Percentiles rank a stretch among this genome's conserved stretches.
These are phyloP conservation scores for Hygrophorus russula DNA, from an alignment of 768 basidiomycete species.

Conservation along the genomic window DNA sequence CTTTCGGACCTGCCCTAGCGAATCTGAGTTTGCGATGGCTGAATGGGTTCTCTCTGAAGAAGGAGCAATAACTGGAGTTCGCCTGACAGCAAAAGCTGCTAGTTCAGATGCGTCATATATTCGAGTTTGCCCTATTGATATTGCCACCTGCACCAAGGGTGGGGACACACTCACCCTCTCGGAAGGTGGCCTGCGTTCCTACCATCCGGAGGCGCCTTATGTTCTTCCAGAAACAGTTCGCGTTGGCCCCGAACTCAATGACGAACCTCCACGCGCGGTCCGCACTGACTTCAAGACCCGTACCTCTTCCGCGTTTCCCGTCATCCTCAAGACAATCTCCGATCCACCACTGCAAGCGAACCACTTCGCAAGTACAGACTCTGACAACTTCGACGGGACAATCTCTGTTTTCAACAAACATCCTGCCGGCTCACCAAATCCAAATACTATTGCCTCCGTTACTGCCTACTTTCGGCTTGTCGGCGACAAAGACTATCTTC, in stretches of 20 bases:
- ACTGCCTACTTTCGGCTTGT: slow-evolving; percentile 24
- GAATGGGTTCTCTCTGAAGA: slow-evolving; percentile 27
- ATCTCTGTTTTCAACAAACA: slow-evolving; percentile 29
- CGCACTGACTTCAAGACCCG: slow-evolving; percentile 29
- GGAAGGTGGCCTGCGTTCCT: slow-evolving; percentile 27
- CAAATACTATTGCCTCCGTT: slow-evolving; percentile 23
- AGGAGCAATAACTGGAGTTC: slow-evolving; percentile 24
- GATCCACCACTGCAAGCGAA: slow-evolving; percentile 27
- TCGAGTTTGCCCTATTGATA: slow-evolving; percentile 25
- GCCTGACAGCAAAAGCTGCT: slow-evolving; percentile 23
- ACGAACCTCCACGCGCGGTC: slow-evolving; percentile 17
- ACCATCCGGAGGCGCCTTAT: slow-evolving; percentile 21
- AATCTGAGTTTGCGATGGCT: slow-evolving; percentile 25
- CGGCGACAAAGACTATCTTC: slow-evolving; percentile 21
- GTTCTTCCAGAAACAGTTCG: slow-evolving; percentile 21
- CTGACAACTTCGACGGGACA: slow-evolving; percentile 22
- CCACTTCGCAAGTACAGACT: slow-evolving; percentile 13
- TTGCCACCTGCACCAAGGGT: slow-evolving; percentile 22
- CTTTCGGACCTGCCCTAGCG: slow-evolving; percentile 21
- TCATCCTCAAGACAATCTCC: slow-evolving; percentile 23
- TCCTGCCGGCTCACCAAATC: slow-evolving; percentile 18
- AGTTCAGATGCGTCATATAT: slow-evolving; percentile 24
- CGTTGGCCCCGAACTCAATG: slow-evolving; percentile 21
- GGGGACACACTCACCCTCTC: slow-evolving; percentile 23
- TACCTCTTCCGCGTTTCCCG: slow-evolving; percentile 17